phyloP scores from a whole-genome alignment of 495 filamentous ascomycete species.

The Chaetomium tenue region DNA sequence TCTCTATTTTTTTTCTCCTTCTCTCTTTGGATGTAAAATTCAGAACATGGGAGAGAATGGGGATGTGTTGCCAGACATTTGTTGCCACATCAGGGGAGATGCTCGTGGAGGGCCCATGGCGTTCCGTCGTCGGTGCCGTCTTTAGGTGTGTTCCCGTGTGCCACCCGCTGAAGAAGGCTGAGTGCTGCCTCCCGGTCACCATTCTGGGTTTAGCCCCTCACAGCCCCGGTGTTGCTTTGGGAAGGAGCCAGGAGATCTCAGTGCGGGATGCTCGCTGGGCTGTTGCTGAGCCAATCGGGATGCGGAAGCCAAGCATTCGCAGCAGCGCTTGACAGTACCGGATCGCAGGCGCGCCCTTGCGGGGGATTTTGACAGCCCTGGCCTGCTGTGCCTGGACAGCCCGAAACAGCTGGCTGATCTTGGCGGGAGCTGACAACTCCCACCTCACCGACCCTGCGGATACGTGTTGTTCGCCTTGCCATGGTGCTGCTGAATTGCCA shows the following conservation, averaged over 20 bases:
- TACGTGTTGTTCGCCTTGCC: too few species aligned
- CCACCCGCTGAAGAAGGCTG: constrained; percentile 4
- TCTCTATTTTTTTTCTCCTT: neutral
- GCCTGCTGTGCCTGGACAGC: neutral
- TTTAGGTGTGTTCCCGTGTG: constrained; percentile 11
- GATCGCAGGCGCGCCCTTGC: neutral
- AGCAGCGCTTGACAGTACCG: neutral
- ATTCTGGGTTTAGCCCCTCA: constrained; percentile 31
- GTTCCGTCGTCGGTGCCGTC: constrained; percentile 8
- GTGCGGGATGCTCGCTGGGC: neutral
- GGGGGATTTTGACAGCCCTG: neutral
- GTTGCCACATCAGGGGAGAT: constrained; percentile 1
- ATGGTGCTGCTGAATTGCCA: neutral
- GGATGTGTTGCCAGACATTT: constrained; percentile 3
- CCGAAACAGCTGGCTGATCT: constrained; percentile 1
- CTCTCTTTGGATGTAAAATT: neutral
- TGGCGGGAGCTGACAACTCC: neutral
- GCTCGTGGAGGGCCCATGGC: neutral
- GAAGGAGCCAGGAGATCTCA: constrained; percentile 20
- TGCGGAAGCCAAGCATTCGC: neutral
- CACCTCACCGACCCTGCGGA: too few species aligned
- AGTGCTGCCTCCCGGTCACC: constrained; percentile 32
- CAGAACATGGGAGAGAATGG: neutral
- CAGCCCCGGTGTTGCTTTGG: constrained; percentile 33
- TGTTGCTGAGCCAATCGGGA: constrained; percentile 17